These are phyloP conservation scores for Boletus calvinii DNA, from an alignment of 1,284 basidiomycete genomes.

Conservation along the genomic window DNA sequence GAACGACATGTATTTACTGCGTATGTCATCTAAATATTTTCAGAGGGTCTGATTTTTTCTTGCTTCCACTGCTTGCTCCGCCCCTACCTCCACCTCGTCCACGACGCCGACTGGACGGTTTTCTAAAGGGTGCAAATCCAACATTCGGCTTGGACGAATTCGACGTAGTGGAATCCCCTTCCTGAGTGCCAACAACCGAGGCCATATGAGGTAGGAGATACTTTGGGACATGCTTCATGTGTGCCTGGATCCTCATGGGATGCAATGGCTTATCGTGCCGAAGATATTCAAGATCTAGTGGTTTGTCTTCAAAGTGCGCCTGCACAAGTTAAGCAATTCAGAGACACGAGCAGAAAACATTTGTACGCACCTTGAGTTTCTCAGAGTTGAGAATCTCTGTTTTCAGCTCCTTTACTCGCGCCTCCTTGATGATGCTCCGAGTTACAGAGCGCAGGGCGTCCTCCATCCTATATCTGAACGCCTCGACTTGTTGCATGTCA, in stretches of 20 bases:
- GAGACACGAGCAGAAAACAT: neutral
- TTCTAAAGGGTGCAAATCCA: slow-evolving; percentile 73
- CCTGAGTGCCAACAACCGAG: slow-evolving; percentile 41
- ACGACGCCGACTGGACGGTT: slow-evolving; percentile 46
- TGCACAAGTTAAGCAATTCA: slow-evolving; percentile 34
- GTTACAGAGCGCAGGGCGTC: slow-evolving; percentile 93
- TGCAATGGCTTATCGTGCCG: slow-evolving; percentile 94
- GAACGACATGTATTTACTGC: neutral
- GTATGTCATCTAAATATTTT: slow-evolving; percentile 62
- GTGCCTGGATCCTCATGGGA: slow-evolving; percentile 82
- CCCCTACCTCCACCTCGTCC: slow-evolving; percentile 48
- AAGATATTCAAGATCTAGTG: slow-evolving; percentile 89
- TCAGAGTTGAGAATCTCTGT: slow-evolving; percentile 92
- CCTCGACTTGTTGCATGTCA: slow-evolving; percentile 93
- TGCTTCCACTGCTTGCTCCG: slow-evolving; percentile 42
- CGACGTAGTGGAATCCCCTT: slow-evolving; percentile 20
- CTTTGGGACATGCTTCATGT: slow-evolving; percentile 95
- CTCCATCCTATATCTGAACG: slow-evolving; percentile 98
- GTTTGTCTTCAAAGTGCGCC: slow-evolving; percentile 98
- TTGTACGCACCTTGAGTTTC: slow-evolving; percentile 82
- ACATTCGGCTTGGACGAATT: slow-evolving; percentile 31
- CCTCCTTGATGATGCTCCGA: slow-evolving; percentile 83
- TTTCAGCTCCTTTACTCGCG: slow-evolving; percentile 92
- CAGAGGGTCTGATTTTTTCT: slow-evolving; percentile 70
- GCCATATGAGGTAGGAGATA: slow-evolving; percentile 89